phyloP scores from a whole-genome alignment of 306 rosid genomes.

The Fragaria nilgerrensis region DNA sequence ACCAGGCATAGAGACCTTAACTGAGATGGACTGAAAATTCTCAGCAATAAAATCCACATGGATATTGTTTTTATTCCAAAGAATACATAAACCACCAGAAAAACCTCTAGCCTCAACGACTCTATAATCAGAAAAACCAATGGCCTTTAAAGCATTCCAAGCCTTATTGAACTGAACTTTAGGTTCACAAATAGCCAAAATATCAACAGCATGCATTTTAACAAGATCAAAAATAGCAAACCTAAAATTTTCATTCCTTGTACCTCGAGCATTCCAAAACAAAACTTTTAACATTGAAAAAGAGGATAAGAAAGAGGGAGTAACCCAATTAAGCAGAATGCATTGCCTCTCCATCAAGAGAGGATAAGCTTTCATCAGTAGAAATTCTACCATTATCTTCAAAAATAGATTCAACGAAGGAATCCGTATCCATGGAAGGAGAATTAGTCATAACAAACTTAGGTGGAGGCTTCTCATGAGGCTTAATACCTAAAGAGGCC shows the following conservation, averaged over 20 bases:
- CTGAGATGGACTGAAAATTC: too few species aligned
- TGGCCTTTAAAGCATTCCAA: accelerated
- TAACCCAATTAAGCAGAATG: background rate
- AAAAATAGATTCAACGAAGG: too few species aligned
- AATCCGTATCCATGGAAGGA: background rate
- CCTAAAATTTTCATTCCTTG: background rate
- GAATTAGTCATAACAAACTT: too few species aligned
- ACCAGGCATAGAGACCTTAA: too few species aligned
- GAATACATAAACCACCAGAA: too few species aligned
- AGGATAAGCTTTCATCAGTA: background rate
- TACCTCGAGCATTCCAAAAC: background rate
- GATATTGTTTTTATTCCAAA: too few species aligned
- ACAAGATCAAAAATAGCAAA: background rate
- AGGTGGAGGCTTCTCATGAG: background rate
- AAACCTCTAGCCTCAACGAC: too few species aligned
- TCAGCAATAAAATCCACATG: too few species aligned
- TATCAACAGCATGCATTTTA: background rate
- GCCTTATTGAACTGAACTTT: too few species aligned
- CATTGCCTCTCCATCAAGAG: background rate
- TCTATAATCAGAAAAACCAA: too few species aligned
- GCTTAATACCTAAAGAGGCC: background rate
- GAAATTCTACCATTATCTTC: background rate
- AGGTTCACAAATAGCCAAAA: background rate
- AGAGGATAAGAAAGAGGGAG: background rate
- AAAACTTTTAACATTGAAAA: background rate